Base-by-base conservation (phyloP, 108 stramenopile species). In the Cyclotella choctawhatcheeana region DNA sequence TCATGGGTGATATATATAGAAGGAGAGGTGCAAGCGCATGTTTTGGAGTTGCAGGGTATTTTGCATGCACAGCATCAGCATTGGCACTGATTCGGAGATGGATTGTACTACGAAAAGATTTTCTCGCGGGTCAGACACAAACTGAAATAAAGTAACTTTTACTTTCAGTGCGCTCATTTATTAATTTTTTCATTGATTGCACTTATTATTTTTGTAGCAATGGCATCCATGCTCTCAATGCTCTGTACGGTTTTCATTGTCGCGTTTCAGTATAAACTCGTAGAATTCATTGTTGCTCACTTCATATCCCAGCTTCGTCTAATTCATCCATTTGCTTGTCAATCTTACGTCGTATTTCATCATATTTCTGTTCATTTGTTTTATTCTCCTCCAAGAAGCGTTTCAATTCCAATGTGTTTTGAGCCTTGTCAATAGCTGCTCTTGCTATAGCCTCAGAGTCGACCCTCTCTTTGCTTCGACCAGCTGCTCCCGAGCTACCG, bases 361-460 rank as follows among this genome's bases (percentile, higher is more conserved):
- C 84, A 64, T 87, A 84, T 43, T 64, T 43, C 54, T 91, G 84
- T 61, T 83, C 83, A 73, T 91, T 81, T 12, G 86, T 80, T 55
- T 91, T 86, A 52, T 77, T 74, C 29, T 81, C 86, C 37, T 93
- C 89, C 66, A 91, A 51, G 51, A 80, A 94, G 20, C 75, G 56
- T 64, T 74, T 71, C 45, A 91, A 63, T 69, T 92, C 90, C 54
- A 88, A 43, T 7, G 88, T 81, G 65, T 77, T 69, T 47, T 64
- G 29, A 1, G 93, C 93, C 76, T 85, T 83, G 45, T 87, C 83
- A 27, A 92, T 47, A 0, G 91, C 89, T 16, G 75, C 83, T 64
- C 86, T 59, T 26, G 89, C 93, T 32, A 94, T 67, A 20, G 73
- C 59, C 18, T 79, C 82, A 6, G 85, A 70, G 67, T 94, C 93